Base-by-base conservation (phyloP, 2,329 filamentous ascomycete genomes). In the Trichoderma sp. region DNA sequence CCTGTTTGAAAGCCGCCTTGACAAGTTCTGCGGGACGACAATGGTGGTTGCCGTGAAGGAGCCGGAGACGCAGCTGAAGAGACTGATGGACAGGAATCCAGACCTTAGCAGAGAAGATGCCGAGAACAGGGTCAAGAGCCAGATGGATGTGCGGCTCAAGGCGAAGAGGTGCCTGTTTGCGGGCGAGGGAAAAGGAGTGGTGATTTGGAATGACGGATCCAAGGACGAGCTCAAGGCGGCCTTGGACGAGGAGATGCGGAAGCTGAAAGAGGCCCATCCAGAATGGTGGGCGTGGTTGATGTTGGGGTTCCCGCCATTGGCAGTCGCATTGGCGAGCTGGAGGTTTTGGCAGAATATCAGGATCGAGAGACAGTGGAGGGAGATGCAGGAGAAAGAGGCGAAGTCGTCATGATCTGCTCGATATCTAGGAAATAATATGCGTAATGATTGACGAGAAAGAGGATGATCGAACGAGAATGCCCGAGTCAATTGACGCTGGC, bases 141-240 rank as follows among this genome's bases (percentile, higher is more conserved):
- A 99, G 82, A 90, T 88, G 52, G 91, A 96, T 76, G 90, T 97
- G 67, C 82, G 87, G 69, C 86, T 90, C 71, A 98, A 98, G 83
- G 93, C 91, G 19, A 83, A 84, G 74, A 82, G 92, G 74, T 91
- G 89, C 67, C 82, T 90, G 77, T 87, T 84, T 54, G 81, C 92
- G 52, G 85, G 82, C 59, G 75, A 78, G 51, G 87, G 86, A 7
- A 84, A 83, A 55, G 94, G 93, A 0, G 84, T 93, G 3, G 92
- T 97, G 41, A 84, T 99, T 26, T 95, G 91, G 91, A 99, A 99
- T 78, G 94, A 98, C 78, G 86, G 86, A 2, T 87, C 86, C 54
- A 88, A 82, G 72, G 88, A 87, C 43, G 86, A 92, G 68, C 76
- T 99, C 73, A 84, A 85, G 76, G 76, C 73, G 58, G 87, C 92